Percentiles rank a stretch among this genome's conserved stretches.
These are phyloP conservation scores for Suillus plorans DNA, from an alignment of 768 basidiomycete species.

Conservation along the genomic window DNA sequence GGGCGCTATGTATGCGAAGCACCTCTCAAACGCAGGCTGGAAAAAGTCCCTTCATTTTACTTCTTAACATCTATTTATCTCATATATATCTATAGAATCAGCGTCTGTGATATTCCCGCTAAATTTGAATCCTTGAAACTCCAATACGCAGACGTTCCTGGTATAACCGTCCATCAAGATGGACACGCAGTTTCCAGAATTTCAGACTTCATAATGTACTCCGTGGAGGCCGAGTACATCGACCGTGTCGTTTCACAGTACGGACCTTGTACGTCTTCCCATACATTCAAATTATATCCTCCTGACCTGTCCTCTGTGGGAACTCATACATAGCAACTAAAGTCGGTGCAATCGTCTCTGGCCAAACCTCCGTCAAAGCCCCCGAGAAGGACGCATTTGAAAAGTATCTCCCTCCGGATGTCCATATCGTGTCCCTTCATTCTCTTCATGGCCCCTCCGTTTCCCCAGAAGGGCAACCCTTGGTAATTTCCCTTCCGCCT, in stretches of 20 bases:
- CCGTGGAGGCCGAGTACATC: slow-evolving; percentile 90
- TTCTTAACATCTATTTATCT: slow-evolving; percentile 18
- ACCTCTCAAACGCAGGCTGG: slow-evolving; percentile 81
- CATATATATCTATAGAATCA: slow-evolving; percentile 55
- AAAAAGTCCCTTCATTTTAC: slow-evolving; percentile 52
- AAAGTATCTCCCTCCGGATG: slow-evolving; percentile 78
- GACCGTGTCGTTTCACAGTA: slow-evolving; percentile 80
- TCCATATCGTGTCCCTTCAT: slow-evolving; percentile 89
- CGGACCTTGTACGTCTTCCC: slow-evolving; percentile 74
- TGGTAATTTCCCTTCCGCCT: slow-evolving; percentile 50
- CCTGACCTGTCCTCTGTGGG: slow-evolving; percentile 2
- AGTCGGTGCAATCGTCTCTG: slow-evolving; percentile 86
- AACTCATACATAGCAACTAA: slow-evolving; percentile 71
- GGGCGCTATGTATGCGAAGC: slow-evolving; percentile 90
- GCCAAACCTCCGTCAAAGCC: slow-evolving; percentile 96
- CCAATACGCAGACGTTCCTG: slow-evolving; percentile 60
- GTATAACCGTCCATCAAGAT: slow-evolving; percentile 66
- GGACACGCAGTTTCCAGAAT: slow-evolving; percentile 87
- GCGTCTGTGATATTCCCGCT: slow-evolving; percentile 83
- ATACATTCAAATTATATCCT: neutral
- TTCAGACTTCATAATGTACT: slow-evolving; percentile 93
- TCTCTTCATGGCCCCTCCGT: slow-evolving; percentile 94
- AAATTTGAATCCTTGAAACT: slow-evolving; percentile 63
- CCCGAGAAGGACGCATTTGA: slow-evolving; percentile 93
- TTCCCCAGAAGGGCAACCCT: slow-evolving; percentile 82